Evolutionary conservation across 2,329 filamentous ascomycete genomes (phyloP).

Genomic region (Endoconidiophora polonica): DNA sequence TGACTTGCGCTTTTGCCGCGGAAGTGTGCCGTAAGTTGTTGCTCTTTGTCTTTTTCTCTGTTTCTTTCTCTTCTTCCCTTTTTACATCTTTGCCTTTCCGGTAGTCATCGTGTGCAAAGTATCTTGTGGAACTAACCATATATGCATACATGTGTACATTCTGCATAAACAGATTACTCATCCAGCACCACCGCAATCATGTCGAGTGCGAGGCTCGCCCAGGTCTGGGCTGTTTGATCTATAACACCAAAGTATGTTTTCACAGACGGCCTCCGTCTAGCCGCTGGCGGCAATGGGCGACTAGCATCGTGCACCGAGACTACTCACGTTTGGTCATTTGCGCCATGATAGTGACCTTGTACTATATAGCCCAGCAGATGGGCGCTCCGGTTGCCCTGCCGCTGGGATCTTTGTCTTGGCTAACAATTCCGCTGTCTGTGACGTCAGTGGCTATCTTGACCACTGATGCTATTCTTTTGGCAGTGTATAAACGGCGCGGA

Average conservation of each 20-base stretch:
- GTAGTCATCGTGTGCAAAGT: not conserved
- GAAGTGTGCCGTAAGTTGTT: conserved; percentile 35
- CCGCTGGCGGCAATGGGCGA: not conserved
- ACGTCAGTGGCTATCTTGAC: not conserved
- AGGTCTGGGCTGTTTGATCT: conserved; percentile 38
- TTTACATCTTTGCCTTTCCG: not conserved
- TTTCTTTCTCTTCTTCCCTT: not conserved
- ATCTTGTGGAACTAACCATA: too few relatives aligned
- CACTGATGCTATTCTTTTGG: not conserved
- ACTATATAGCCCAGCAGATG: not conserved
- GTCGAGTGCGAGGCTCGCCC: conserved; percentile 42
- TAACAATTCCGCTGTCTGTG: not conserved
- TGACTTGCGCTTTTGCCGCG: conserved; percentile 42
- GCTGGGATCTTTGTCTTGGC: not conserved
- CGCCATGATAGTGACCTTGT: not conserved
- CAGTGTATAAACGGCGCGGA: not conserved
- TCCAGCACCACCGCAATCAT: conserved; percentile 42
- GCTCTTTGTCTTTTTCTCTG: not conserved
- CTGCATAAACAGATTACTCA: conserved; percentile 29
- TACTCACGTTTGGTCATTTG: not conserved
- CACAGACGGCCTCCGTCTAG: conserved; percentile 21
- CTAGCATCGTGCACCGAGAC: not conserved
- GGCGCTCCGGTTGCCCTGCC: not conserved
- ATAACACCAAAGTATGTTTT: conserved; percentile 30
- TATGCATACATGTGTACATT: too few relatives aligned